Evolutionary conservation across 2,329 filamentous ascomycete genomes (phyloP).

Genomic region (Alternaria angustiovoidea): DNA sequence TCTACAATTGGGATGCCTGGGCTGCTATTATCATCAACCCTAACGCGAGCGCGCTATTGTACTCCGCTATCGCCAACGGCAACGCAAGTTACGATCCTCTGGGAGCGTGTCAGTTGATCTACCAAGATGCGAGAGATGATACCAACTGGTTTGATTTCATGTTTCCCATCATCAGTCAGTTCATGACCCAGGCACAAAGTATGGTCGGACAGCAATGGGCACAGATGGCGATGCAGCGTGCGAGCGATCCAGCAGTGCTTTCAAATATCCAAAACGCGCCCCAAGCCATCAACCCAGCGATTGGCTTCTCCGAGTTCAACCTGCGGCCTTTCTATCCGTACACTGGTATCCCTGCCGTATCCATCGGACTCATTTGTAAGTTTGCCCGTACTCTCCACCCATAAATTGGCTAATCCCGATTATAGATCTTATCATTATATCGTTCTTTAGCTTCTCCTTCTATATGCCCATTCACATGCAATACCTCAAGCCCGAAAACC

Average conservation of each 20-base stretch:
- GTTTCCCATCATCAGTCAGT: slow-evolving; percentile 56
- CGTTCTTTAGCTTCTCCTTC: slow-evolving; percentile 72
- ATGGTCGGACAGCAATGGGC: slow-evolving; percentile 60
- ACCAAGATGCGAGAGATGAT: slow-evolving; percentile 65
- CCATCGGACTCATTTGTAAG: slow-evolving; percentile 67
- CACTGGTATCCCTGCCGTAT: slow-evolving; percentile 64
- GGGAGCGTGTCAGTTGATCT: slow-evolving; percentile 65
- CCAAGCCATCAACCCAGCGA: slow-evolving; percentile 64
- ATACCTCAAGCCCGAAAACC: slow-evolving; percentile 63
- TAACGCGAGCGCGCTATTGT: slow-evolving; percentile 67
- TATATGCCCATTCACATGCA: slow-evolving; percentile 70
- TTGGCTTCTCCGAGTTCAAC: slow-evolving; percentile 65
- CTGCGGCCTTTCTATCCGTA: slow-evolving; percentile 67
- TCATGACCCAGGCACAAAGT: slow-evolving; percentile 58
- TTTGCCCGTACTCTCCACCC: not conserved
- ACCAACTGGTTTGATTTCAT: slow-evolving; percentile 64
- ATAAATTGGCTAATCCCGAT: not conserved
- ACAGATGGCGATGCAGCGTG: slow-evolving; percentile 52
- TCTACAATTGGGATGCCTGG: slow-evolving; percentile 68
- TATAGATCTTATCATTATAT: slow-evolving; percentile 68
- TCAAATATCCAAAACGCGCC: slow-evolving; percentile 58
- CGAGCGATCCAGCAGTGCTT: slow-evolving; percentile 50
- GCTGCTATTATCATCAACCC: slow-evolving; percentile 69
- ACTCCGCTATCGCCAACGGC: slow-evolving; percentile 61
- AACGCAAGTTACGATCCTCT: slow-evolving; percentile 68